Base-by-base conservation (phyloP, 2,329 filamentous ascomycete genomes). In the Phialophora expanda region DNA sequence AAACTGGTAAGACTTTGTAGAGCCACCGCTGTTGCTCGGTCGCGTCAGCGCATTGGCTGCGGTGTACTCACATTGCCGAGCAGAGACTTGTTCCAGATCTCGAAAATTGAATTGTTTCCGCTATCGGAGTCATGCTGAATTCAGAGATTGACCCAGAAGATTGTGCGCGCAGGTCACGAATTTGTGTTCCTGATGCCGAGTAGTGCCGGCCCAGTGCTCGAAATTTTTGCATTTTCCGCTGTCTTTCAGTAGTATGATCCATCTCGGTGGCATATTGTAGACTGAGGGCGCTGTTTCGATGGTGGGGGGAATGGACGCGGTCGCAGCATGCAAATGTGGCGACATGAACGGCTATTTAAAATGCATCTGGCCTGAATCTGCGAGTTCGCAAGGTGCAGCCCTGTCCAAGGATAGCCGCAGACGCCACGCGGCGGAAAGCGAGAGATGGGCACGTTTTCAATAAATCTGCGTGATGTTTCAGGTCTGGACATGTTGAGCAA, bases 331-430 rank as follows among this genome's bases (percentile, higher is more conserved):
- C 17, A 44, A n/a, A 44, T n/a, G 5, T 41, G 17, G 38, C 38
- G 38, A 8, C 17, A 8, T 17, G 38, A 17, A n/a, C 38, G 17
- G 38, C 17, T n/a, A 20, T 44, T n/a, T 44, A 44, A 44, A 44
- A n/a, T 44, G 38, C 14, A 44, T 1, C 38, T 20, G 38, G 38
- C n/a, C 38, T n/a, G 38, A n/a, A 8, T 44, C 38, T 44, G 38
- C 38, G 2, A 44, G 38, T 44, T 8, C 6, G 38, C 14, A 17
- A 44, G 38, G 38, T 17, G 14, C 17, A n/a, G 38, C 9, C 9
- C 12, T 58, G 44, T n/a, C 8, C 56, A 34, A 59, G 38, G 56
- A 59, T 32, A 44, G 24, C 30, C n/a, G 56, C 56, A 30, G 24
- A 30, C 26, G 46, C 56, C 26, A 7, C 7, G 44, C 48, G 56